A percentile compares a stretch with the other conserved stretches of the same genome.
These are phyloP conservation scores for Alternaria postmessia DNA, from an alignment of 2,329 filamentous ascomycete genomes.

Conservation along the genomic window DNA sequence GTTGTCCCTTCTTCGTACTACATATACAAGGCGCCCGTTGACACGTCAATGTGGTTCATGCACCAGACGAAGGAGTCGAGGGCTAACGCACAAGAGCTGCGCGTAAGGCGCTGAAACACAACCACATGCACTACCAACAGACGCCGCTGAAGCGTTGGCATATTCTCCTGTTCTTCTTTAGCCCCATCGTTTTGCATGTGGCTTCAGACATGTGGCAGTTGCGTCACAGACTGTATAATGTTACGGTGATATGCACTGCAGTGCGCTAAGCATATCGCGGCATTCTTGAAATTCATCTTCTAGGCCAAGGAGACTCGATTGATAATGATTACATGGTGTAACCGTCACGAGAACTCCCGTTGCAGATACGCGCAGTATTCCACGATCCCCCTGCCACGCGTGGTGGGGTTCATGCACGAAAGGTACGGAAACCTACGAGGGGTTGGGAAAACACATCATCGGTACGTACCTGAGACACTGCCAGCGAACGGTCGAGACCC, in stretches of 20 bases:
- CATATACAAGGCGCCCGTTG: conserved; percentile 20
- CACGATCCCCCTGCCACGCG: background rate
- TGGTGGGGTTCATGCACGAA: conserved; percentile 3
- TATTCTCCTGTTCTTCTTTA: background rate
- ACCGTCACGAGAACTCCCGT: background rate
- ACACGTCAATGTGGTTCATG: conserved; percentile 49
- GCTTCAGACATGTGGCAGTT: background rate
- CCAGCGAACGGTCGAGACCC: background rate
- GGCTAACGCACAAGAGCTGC: conserved; percentile 4
- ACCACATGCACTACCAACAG: conserved; percentile 6
- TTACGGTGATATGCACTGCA: background rate
- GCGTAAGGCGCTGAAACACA: conserved; percentile 11
- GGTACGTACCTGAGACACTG: background rate
- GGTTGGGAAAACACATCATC: background rate
- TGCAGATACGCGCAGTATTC: background rate
- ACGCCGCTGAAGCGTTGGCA: background rate
- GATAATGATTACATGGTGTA: background rate
- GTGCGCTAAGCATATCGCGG: background rate
- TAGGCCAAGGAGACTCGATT: background rate
- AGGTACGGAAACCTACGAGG: background rate
- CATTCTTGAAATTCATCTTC: background rate
- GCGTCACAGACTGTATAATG: background rate
- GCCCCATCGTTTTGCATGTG: background rate
- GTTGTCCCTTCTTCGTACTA: conserved; percentile 21
- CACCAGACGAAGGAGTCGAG: conserved; percentile 11